phyloP scores from a whole-genome alignment of 1,284 basidiomycete species.

The Polyporus tsugae region DNA sequence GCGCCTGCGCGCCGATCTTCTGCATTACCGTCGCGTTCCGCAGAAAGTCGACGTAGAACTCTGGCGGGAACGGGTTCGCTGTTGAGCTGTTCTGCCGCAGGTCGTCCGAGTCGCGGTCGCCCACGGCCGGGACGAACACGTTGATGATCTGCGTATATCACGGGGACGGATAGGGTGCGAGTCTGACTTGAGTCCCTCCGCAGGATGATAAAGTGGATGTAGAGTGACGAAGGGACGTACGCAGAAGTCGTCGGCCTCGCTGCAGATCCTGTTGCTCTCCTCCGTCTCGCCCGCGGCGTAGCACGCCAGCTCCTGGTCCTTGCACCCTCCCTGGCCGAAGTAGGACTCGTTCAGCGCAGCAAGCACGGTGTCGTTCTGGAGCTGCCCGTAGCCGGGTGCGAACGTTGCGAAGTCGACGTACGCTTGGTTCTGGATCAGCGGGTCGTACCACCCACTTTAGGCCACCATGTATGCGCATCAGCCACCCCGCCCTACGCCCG shows the following conservation, averaged over 20 bases:
- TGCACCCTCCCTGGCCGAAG: constrained; percentile 58
- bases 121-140: constrained; percentile 58
- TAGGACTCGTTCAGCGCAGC: constrained; percentile 56
- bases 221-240: constrained; percentile 45
- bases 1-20: constrained; percentile 57
- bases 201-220: too few relatives aligned
- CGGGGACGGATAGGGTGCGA: background rate
- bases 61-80: constrained; percentile 57
- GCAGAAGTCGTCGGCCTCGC: constrained; percentile 61
- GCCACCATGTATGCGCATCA: background rate
- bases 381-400: constrained; percentile 71
- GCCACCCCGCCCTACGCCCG: background rate
- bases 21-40: constrained; percentile 43
- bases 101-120: constrained; percentile 61
- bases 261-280: constrained; percentile 57
- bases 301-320: constrained; percentile 60
- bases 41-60: constrained; percentile 61
- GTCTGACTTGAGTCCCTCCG: too few relatives aligned
- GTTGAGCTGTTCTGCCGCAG: constrained; percentile 62
- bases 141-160: constrained; percentile 49
- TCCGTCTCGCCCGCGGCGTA: constrained; percentile 57
- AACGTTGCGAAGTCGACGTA: constrained; percentile 66
- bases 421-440: constrained; percentile 66
- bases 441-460: constrained; percentile 70
- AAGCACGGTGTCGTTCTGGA: constrained; percentile 57